phyloP scores from a whole-genome alignment of 1,284 basidiomycete species.

The Ganoderma multipileum region DNA sequence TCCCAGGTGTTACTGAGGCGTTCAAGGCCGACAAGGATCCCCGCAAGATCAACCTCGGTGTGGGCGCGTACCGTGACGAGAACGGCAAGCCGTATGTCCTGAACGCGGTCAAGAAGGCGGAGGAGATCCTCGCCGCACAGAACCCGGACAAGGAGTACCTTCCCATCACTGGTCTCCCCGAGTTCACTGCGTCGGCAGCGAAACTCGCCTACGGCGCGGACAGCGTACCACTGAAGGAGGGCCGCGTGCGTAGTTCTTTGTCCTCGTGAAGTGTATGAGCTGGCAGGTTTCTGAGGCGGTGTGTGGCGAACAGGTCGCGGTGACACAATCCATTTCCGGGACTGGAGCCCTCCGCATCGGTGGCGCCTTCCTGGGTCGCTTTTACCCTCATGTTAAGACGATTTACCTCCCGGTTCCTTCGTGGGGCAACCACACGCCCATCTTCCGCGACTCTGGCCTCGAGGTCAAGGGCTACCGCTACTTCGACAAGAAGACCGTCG shows the following conservation, averaged over 20 bases:
- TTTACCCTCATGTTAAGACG: slow-evolving; percentile 88
- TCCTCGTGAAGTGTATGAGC: slow-evolving; percentile 14
- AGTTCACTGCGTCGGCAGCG: slow-evolving; percentile 91
- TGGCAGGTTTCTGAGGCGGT: slow-evolving; percentile 21
- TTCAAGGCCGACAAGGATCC: slow-evolving; percentile 94
- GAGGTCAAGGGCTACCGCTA: slow-evolving; percentile 95
- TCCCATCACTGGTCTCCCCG: slow-evolving; percentile 90
- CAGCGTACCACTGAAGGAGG: slow-evolving; percentile 76
- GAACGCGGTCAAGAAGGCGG: slow-evolving; percentile 92
- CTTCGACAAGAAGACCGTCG: slow-evolving; percentile 94
- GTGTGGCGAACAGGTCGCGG: slow-evolving; percentile 68
- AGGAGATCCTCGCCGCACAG: slow-evolving; percentile 72
- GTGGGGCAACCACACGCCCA: slow-evolving; percentile 96
- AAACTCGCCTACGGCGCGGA: slow-evolving; percentile 93
- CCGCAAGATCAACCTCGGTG: slow-evolving; percentile 97
- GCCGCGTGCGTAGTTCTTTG: slow-evolving; percentile 63
- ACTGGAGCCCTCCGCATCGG: slow-evolving; percentile 98
- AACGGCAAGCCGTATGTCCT: slow-evolving; percentile 97
- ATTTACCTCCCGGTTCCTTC: slow-evolving; percentile 96
- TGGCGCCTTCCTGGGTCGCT: slow-evolving; percentile 90
- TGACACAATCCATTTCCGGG: slow-evolving; percentile 97
- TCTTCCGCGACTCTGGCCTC: slow-evolving; percentile 91
- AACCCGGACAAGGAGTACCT: slow-evolving; percentile 97
- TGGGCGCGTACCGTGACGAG: slow-evolving; percentile 94
- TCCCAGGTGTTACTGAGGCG: slow-evolving; percentile 85